Percentiles rank a stretch among this genome's conserved stretches.
phyloP scores from a whole-genome alignment of 169 alveolate genomes.

The Neospora caninum region DNA sequence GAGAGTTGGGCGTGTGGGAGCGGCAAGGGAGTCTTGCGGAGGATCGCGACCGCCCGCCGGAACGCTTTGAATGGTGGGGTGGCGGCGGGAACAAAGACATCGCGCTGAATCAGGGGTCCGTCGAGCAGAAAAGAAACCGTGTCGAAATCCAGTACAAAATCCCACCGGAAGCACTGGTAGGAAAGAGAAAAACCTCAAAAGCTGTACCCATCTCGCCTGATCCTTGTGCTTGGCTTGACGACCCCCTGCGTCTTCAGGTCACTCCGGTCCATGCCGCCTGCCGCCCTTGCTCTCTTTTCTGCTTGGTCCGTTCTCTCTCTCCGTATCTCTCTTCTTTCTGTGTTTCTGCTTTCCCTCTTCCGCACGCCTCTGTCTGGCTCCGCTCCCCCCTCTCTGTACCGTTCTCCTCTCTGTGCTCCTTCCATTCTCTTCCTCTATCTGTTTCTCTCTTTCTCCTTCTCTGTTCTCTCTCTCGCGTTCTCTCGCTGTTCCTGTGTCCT shows the following conservation, averaged over 20 bases:
- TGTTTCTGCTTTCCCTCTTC: too few relatives aligned
- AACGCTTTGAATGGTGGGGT: constrained; percentile 4
- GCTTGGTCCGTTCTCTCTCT: too few relatives aligned
- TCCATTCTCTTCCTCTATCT: not conserved
- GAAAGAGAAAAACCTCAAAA: not conserved
- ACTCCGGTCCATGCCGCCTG: too few relatives aligned
- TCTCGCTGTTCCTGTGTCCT: not conserved
- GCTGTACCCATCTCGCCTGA: too few relatives aligned
- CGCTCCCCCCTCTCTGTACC: not conserved
- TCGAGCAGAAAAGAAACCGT: not conserved
- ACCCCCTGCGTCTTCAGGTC: too few relatives aligned
- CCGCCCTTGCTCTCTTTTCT: not conserved
- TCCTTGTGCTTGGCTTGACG: too few relatives aligned
- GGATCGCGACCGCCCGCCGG: not conserved
- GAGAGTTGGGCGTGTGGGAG: constrained; percentile 14
- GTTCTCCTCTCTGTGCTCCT: not conserved
- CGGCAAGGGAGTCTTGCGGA: not conserved
- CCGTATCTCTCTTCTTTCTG: too few relatives aligned
- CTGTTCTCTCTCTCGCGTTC: not conserved
- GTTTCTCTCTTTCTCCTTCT: not conserved
- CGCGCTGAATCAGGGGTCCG: not conserved
- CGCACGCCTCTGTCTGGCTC: too few relatives aligned
- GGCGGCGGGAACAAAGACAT: constrained; percentile 38
- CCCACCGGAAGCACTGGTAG: constrained; percentile 17
- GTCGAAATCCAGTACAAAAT: constrained; percentile 19